Conservation (phyloP, 352 stramenopile genomes). For the Globisporangium ultimum region DNA sequence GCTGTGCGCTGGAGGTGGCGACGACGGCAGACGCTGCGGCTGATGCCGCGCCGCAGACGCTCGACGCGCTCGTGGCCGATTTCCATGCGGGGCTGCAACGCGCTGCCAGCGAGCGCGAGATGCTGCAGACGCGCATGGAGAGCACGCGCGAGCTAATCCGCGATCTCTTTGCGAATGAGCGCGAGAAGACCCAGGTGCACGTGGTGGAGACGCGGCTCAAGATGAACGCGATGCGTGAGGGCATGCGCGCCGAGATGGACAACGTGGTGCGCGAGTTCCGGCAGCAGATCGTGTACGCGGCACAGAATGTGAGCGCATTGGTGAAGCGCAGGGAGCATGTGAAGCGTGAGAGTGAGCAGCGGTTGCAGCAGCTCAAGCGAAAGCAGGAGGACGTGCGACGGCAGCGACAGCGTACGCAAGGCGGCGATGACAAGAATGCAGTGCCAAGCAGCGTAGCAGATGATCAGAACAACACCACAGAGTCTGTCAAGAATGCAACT, state of each 20-base stretch:
- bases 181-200: conserved; percentile 17
- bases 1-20: too few relatives aligned
- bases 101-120: conserved; percentile 8
- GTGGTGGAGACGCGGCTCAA: conserved; percentile 18
- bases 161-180: conserved; percentile 18
- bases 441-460: not conserved
- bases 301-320: conserved; percentile 12
- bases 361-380: conserved; percentile 1
- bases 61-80: conserved; percentile 19
- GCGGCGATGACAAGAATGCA: not conserved
- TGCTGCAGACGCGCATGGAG: conserved; percentile 13
- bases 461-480: not conserved
- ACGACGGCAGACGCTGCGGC: not conserved
- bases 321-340: not conserved
- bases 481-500: not conserved
- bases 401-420: not conserved
- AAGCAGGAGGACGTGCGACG: not conserved
- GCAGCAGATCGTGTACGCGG: conserved; percentile 10
- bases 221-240: conserved; percentile 22
- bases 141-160: conserved; percentile 14
- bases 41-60: not conserved
- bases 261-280: conserved; percentile 12
- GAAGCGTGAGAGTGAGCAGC: conserved; percentile 7
- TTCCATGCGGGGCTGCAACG: conserved; percentile 15
- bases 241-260: conserved; percentile 25